Conservation (phyloP, 805 yeast genomes). For the Ogataea dorogensis region DNA sequence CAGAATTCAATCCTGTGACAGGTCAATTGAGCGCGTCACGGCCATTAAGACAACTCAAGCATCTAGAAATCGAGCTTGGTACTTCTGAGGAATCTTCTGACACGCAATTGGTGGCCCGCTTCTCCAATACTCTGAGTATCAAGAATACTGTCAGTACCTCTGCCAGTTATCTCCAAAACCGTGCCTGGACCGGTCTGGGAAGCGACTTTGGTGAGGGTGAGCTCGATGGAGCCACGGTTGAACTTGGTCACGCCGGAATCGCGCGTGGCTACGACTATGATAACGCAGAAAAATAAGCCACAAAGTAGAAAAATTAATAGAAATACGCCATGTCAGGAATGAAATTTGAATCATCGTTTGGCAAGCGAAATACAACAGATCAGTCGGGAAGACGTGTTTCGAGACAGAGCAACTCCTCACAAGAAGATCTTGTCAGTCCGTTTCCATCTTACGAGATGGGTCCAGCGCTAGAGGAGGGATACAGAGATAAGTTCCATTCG, state of each 20-base stretch:
- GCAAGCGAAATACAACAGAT: conserved; percentile 11
- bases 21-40: conserved; percentile 71
- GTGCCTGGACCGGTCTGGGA: conserved; percentile 88
- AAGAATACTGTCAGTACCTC: conserved; percentile 86
- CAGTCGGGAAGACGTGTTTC: background rate
- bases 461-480: conserved; percentile 23
- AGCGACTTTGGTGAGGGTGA: conserved; percentile 57
- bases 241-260: conserved; percentile 81
- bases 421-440: conserved; percentile 18
- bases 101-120: conserved; percentile 50
- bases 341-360: conserved; percentile 25
- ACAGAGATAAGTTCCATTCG: conserved; percentile 13
- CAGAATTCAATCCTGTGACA: conserved; percentile 85
- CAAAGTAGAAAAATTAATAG: background rate
- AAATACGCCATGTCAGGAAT: conserved; percentile 10
- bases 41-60: conserved; percentile 69
- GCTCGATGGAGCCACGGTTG: conserved; percentile 73
- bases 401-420: conserved; percentile 14
- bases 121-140: conserved; percentile 60
- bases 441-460: conserved; percentile 20
- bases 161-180: conserved; percentile 67
- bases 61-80: conserved; percentile 57
- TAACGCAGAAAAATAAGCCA: conserved; percentile 13
- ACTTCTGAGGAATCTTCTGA: conserved; percentile 22
- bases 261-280: conserved; percentile 79